A percentile compares a stretch with the other conserved stretches of the same genome.
These are phyloP conservation scores for Solanum commersonii DNA, from an alignment of 257 asterid genomes.

Conservation along the genomic window DNA sequence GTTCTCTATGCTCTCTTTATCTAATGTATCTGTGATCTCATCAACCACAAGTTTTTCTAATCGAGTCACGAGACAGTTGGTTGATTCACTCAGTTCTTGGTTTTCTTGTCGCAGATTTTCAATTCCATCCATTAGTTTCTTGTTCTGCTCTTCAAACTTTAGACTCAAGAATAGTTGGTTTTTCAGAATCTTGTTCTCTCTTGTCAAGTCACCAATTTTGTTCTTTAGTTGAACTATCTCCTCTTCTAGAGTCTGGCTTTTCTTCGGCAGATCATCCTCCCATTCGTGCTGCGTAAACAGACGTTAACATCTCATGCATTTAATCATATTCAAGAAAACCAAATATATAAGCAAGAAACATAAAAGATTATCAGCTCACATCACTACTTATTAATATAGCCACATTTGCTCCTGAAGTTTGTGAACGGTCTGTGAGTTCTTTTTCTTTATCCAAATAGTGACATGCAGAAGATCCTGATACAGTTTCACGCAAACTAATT, in stretches of 20 bases:
- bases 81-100: neutral
- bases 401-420: neutral
- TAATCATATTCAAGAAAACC: neutral
- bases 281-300: neutral
- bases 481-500: neutral
- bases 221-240: slow-evolving; percentile 2
- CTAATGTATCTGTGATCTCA: neutral
- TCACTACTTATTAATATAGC: neutral
- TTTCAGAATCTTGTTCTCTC: neutral
- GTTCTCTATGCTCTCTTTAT: neutral
- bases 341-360: neutral
- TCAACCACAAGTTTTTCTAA: neutral
- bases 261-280: neutral
- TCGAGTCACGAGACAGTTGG: neutral
- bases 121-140: neutral
- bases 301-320: neutral
- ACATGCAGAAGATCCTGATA: neutral
- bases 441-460: neutral
- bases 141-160: neutral
- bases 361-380: slow-evolving; percentile 1
- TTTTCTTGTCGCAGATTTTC: slow-evolving; percentile 3
- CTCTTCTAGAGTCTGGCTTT: slow-evolving; percentile 3
- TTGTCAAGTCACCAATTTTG: neutral
- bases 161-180: neutral
- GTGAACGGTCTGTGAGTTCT: neutral